A percentile compares a stretch with the other conserved stretches of the same genome.
These are phyloP conservation scores for Sclerotinia minor DNA, from an alignment of 2,329 filamentous ascomycete species.

Conservation along the genomic window DNA sequence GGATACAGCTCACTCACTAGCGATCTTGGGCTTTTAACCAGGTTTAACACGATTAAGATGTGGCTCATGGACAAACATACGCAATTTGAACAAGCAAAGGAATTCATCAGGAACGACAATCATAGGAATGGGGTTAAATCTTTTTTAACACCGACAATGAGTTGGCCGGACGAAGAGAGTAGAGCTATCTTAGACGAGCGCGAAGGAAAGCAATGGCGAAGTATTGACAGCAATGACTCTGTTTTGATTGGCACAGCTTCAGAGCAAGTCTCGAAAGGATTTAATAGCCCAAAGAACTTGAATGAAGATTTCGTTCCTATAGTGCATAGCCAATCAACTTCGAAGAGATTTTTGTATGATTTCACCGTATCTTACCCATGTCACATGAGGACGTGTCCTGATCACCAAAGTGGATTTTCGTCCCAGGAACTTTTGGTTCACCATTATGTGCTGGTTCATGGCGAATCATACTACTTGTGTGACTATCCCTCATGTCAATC, in stretches of 20 bases:
- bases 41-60: not conserved
- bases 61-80: not conserved
- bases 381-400: conserved; percentile 5
- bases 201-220: not conserved
- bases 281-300: not conserved
- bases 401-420: conserved; percentile 3
- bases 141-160: not conserved
- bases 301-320: not conserved
- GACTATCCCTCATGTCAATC: conserved; percentile 18
- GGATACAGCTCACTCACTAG: not conserved
- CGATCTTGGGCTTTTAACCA: not conserved
- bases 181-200: not conserved
- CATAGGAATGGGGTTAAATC: not conserved
- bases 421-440: not conserved
- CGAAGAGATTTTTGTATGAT: not conserved
- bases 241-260: not conserved
- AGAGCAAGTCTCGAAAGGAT: too few species aligned
- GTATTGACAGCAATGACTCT: not conserved
- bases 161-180: not conserved
- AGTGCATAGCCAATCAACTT: not conserved
- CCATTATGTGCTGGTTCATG: not conserved
- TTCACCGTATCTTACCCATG: not conserved
- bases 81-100: not conserved
- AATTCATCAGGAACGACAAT: conserved; percentile 7
- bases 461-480: conserved; percentile 1